Conservation (phyloP, 371 early-diverging fungal genomes). For the Lichtheimia ramosa region DNA sequence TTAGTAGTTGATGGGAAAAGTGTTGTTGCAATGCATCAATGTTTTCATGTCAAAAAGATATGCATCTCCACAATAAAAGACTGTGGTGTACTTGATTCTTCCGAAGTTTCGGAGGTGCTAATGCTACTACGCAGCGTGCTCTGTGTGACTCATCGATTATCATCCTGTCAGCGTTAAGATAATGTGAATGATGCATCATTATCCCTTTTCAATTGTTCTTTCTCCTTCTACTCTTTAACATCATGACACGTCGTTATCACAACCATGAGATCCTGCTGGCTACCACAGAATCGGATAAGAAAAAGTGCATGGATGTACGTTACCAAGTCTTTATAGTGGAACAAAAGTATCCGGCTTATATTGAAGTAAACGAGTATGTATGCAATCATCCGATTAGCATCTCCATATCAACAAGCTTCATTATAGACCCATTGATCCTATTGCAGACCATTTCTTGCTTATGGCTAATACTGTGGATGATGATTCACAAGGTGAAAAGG, state of each 20-base stretch:
- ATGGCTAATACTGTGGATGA: background rate
- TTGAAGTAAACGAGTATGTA: conserved; percentile 15
- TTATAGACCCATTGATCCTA: background rate
- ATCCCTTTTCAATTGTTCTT: too few relatives aligned
- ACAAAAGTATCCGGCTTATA: conserved; percentile 22
- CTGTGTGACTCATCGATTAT: too few relatives aligned
- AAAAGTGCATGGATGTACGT: background rate
- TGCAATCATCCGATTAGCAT: background rate
- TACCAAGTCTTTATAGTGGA: background rate
- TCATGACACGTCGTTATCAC: background rate
- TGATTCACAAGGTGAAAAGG: background rate
- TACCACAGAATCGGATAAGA: background rate
- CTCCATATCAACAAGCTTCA: background rate
- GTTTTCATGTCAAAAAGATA: too few relatives aligned
- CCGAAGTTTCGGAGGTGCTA: too few relatives aligned
- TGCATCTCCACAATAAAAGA: too few relatives aligned
- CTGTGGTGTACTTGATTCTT: too few relatives aligned
- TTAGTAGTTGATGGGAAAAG: too few relatives aligned
- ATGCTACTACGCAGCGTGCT: too few relatives aligned
- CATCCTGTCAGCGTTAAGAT: too few relatives aligned
- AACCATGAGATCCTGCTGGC: background rate
- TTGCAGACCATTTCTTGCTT: background rate
- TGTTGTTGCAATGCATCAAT: too few relatives aligned
- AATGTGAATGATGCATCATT: too few relatives aligned
- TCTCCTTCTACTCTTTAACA: too few relatives aligned